Base-by-base conservation (phyloP, 345 rosid species). In the Boechera retrofracta region DNA sequence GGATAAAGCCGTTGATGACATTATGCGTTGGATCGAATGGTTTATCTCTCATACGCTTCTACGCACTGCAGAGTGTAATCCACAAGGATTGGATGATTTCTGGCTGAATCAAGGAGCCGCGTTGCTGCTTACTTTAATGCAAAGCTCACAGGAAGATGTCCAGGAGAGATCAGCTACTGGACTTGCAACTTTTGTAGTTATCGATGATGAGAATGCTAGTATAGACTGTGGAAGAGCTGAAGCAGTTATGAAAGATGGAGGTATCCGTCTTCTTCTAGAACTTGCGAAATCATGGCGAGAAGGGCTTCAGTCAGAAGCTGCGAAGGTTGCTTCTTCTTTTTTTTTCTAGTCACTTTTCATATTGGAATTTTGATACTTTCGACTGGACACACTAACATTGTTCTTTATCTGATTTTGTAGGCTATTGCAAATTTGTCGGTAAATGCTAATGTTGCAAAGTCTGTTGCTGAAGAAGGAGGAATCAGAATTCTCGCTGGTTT, bases 131-230 rank as follows among this genome's bases (percentile, higher is more conserved):
- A 79, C 85, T 74, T 84, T 91, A 64, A 88, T 88, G 89, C 91
- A 87, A 78, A 88, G 93, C 74, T 74, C 85, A 36, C 95, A 89
- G 83, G 97, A 89, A 73, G 97, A 91, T 78, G 93, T 89, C 73
- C 95, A 88, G 69, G 97, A 91, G 76, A 86, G 93, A 71, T 90
- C 97, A 63, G 93, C 95, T n/a, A 89, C 93, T n/a, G 97, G 93
- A 56, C 86, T 91, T 67, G 97, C 95, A 33, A 87, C 95, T 56
- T 91, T 89, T 64, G 93, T 91, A n/a, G 93, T 91, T 52, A 84
- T 84, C 47, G 92, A 91, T 76, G 97, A 91, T 73, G 95, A 88
- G 80, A 85, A 88, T 82, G 92, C 95, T 61, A 89, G 89, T 80
- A 88, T 91, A 76, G 93, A 91, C 55, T 69, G 90, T 72, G 87